Conservation (phyloP, 108 stramenopile genomes). For the Pseudonitzschia pungens region DNA sequence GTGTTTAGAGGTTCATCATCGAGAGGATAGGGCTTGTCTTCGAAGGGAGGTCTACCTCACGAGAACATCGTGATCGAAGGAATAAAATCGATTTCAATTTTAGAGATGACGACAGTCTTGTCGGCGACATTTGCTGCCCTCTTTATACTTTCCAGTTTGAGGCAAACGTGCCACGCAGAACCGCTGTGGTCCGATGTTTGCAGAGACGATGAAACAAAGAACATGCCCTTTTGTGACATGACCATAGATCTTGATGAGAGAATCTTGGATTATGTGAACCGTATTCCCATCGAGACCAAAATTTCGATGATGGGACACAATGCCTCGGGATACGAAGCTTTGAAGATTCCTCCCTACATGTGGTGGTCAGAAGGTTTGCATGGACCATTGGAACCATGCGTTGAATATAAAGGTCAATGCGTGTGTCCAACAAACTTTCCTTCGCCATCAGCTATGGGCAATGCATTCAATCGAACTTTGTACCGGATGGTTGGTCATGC, state of each 20-base stretch:
- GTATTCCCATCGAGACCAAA: slow-evolving; percentile 31
- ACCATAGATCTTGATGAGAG: slow-evolving; percentile 28
- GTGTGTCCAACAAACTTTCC: slow-evolving; percentile 53
- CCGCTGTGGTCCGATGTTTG: slow-evolving; percentile 26
- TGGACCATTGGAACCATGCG: slow-evolving; percentile 42
- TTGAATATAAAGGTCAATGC: slow-evolving; percentile 10
- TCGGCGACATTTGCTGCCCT: not conserved
- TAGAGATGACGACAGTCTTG: not conserved
- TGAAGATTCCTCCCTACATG: slow-evolving; percentile 40
- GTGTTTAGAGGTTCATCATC: no score
- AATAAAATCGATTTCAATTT: not conserved
- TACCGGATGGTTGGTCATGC: slow-evolving; percentile 44
- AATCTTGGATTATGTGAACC: slow-evolving; percentile 34
- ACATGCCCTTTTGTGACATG: slow-evolving; percentile 40
- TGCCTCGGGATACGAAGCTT: slow-evolving; percentile 21
- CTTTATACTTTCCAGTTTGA: not conserved
- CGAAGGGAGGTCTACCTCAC: no score
- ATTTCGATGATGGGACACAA: slow-evolving; percentile 44
- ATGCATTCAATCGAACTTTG: slow-evolving; percentile 55
- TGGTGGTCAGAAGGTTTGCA: slow-evolving; percentile 69
- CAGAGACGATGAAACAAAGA: not conserved
- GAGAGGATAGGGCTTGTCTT: no score
- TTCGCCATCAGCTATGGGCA: slow-evolving; percentile 44
- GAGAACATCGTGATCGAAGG: not conserved
- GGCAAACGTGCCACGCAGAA: slow-evolving; percentile 1